phyloP scores from a whole-genome alignment of 768 basidiomycete genomes.

The Kwoniella mangroviensis region DNA sequence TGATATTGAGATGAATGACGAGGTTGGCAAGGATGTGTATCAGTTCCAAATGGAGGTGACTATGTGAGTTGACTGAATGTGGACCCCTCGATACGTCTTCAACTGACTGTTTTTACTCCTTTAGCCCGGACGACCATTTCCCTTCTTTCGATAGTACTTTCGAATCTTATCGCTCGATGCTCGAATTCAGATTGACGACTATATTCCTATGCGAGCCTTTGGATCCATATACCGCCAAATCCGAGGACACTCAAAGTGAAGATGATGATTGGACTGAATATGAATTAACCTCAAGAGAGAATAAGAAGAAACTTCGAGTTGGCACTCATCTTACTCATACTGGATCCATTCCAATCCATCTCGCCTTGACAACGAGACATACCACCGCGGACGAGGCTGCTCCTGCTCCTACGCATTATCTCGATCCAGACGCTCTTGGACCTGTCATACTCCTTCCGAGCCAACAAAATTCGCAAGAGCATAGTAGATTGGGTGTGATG shows the following conservation, averaged over 20 bases:
- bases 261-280: constrained; percentile 29
- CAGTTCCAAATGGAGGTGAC: constrained; percentile 10
- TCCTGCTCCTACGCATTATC: constrained; percentile 1
- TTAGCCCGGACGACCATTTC: constrained; percentile 17
- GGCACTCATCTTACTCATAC: background rate
- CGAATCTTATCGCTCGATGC: constrained; percentile 5
- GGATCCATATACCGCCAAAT: background rate
- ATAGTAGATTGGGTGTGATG: background rate
- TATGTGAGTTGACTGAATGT: constrained; percentile 11
- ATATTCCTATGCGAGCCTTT: constrained; percentile 24
- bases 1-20: constrained; percentile 16
- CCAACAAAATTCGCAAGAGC: background rate
- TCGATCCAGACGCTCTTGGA: constrained; percentile 6
- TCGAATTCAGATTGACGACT: constrained; percentile 22
- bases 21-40: constrained; percentile 12
- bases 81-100: background rate
- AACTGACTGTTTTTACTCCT: background rate
- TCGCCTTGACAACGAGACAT: background rate
- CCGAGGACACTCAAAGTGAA: background rate
- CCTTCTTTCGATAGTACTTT: constrained; percentile 27
- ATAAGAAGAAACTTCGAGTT: constrained; percentile 2
- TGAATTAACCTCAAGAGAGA: background rate
- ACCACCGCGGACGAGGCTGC: background rate
- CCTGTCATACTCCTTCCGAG: constrained; percentile 1
- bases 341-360: background rate